Evolutionary conservation across 1,284 basidiomycete genomes (phyloP).

Genomic region (Tylopilus sp.): DNA sequence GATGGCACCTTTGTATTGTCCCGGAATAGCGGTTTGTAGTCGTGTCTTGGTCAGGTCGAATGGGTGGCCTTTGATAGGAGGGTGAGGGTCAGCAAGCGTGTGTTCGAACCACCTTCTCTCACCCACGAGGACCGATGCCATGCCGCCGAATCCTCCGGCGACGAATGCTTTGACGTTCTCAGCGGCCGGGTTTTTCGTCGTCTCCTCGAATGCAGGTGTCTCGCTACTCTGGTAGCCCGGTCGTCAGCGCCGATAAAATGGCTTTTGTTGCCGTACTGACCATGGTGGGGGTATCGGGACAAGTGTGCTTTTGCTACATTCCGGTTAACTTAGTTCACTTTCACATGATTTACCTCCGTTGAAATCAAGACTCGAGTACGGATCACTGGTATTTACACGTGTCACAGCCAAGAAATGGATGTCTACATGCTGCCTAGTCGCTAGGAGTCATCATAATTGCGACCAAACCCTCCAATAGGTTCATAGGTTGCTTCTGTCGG

Average conservation of each 20-base stretch:
- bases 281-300: conserved; percentile 23
- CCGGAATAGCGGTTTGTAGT: conserved; percentile 89
- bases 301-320: conserved; percentile 8
- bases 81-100: conserved; percentile 11
- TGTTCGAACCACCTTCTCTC: conserved; percentile 33
- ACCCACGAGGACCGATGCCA: conserved; percentile 87
- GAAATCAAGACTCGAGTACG: not conserved
- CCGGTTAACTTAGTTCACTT: not conserved
- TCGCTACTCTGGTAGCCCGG: conserved; percentile 27
- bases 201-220: conserved; percentile 18
- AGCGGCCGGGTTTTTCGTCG: conserved; percentile 42
- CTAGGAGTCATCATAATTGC: conserved; percentile 52
- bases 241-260: conserved; percentile 7
- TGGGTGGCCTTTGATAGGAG: conserved; percentile 74
- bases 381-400: conserved; percentile 5
- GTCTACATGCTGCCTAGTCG: conserved; percentile 14
- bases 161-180: conserved; percentile 82
- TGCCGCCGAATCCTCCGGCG: conserved; percentile 90
- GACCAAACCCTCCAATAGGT: conserved; percentile 74
- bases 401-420: conserved; percentile 7
- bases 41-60: conserved; percentile 98
- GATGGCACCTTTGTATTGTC: conserved; percentile 88
- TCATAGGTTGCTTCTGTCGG: conserved; percentile 82
- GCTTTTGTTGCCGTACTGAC: conserved; percentile 18
- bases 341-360: conserved; percentile 24